Evolutionary conservation across 2,329 filamentous ascomycete genomes (phyloP).

Genomic region (Tetracladium maxilliforme): DNA sequence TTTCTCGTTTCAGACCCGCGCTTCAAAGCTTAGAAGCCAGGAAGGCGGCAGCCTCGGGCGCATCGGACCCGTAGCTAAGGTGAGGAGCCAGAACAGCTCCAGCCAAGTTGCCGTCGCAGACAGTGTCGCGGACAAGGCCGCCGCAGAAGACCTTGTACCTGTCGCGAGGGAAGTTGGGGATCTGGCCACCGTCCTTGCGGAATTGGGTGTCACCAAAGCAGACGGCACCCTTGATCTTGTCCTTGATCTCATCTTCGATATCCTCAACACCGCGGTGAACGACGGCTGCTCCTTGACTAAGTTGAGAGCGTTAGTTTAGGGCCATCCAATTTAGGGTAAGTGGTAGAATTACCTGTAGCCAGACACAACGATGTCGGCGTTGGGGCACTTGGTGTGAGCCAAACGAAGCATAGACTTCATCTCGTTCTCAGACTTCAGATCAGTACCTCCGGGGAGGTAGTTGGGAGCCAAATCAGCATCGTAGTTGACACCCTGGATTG

Average conservation of each 20-base stretch:
- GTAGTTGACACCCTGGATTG: slow-evolving; percentile 1
- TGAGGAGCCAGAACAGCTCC: slow-evolving; percentile 23
- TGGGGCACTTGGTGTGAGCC: slow-evolving; percentile 17
- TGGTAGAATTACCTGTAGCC: no score
- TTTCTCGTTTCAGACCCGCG: no score
- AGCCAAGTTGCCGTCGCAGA: slow-evolving; percentile 30
- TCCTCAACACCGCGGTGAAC: slow-evolving; percentile 21
- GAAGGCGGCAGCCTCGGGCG: slow-evolving; percentile 20
- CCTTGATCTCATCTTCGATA: slow-evolving; percentile 11
- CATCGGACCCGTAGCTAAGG: slow-evolving; percentile 20
- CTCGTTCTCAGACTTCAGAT: slow-evolving; percentile 2
- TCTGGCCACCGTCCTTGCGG: slow-evolving; percentile 14
- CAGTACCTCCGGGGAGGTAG: slow-evolving; percentile 5
- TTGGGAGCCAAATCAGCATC: slow-evolving; percentile 5
- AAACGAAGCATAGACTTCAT: slow-evolving; percentile 15
- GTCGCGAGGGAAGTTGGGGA: slow-evolving; percentile 15
- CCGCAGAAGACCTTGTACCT: slow-evolving; percentile 29
- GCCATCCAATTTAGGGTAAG: no score
- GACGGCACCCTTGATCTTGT: slow-evolving; percentile 20
- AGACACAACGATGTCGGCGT: slow-evolving; percentile 20
- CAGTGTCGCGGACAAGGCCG: slow-evolving; percentile 29
- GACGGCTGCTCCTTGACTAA: slow-evolving; percentile 28
- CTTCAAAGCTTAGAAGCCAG: no score
- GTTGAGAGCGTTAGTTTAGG: no score
- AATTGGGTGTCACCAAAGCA: slow-evolving; percentile 26